These are phyloP conservation scores for Sclerotinia minor DNA, from an alignment of 2,329 filamentous ascomycete genomes.

Conservation along the genomic window DNA sequence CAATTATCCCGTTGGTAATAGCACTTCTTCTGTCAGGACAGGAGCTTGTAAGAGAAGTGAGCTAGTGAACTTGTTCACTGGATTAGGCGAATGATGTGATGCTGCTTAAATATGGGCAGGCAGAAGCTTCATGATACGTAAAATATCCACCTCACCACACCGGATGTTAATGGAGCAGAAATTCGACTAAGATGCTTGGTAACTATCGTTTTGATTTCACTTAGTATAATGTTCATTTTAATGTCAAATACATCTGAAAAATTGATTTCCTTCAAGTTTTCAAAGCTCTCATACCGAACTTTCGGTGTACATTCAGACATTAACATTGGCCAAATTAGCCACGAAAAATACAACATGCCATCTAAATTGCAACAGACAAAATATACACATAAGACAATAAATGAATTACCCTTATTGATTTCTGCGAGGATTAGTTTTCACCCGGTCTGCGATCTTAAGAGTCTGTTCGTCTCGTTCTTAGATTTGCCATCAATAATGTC, in stretches of 20 bases:
- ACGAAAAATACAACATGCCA: too few species aligned
- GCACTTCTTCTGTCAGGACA: neutral
- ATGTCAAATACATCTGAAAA: neutral
- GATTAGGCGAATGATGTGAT: neutral
- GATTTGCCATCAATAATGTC: conserved; percentile 2
- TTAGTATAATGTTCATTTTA: neutral
- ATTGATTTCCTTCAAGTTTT: neutral
- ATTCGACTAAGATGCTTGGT: too few species aligned
- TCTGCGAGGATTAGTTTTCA: conserved; percentile 2
- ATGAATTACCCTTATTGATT: conserved; percentile 1
- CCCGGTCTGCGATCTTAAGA: neutral
- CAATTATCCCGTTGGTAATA: neutral
- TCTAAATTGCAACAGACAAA: conserved; percentile 1
- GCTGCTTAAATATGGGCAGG: neutral
- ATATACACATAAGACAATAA: conserved; percentile 12
- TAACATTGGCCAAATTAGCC: too few species aligned
- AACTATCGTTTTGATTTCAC: neutral
- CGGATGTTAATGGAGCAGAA: neutral
- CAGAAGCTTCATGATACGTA: neutral
- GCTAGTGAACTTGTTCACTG: too few species aligned
- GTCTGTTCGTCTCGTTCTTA: neutral
- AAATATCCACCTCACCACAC: neutral
- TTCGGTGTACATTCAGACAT: neutral
- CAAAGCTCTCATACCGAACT: neutral
- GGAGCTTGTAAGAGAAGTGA: too few species aligned